Evolutionary conservation across 441 rosid genomes (phyloP), one percentile per base, ranked within the genome.

Genomic region (Mallotus japonicus): DNA sequence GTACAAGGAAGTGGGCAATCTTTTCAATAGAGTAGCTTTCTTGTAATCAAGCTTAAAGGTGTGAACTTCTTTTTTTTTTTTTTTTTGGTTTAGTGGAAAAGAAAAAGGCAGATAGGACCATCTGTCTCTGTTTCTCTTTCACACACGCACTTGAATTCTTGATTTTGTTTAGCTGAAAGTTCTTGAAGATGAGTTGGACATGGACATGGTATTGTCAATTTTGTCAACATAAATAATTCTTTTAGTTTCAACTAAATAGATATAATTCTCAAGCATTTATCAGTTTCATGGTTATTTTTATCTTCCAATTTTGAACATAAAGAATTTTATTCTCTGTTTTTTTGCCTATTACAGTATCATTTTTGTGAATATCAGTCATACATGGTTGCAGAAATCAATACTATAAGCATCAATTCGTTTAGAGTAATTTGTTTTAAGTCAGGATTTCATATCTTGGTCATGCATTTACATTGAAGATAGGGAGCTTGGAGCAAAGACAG

Each of bases 381-480:
- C 56, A 76, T 79, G 79, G 79, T 79, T 79, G 74, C 32, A 28
- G 32, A 72, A 75, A 69, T 44, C 76, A 53, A 68, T 34, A 37
- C 9, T 72, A 73, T 75, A 63, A 73, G 70, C 70, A 40, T 53
- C 42, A 47, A 74, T 57, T 10, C 37, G 10, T 62, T 22, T 42
- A 44, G 60, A 28, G 24, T 47, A 40, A 46, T 50, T 28, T 22
- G 11, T 75, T 68, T 40, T 28, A 57, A 40, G 28, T 74, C 51
- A 40, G 32, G 73, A 56, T 66, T 61, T 28, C 63, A 19, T 10
- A 37, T 14, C 61, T 62, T 28, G 55, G 40, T 46, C 17, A 59
- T 56, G 15, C 44, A 22, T 70, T 50, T 20, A 12, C 20, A 19
- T 19, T 49, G 75, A 54, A 20, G 44, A 15, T 3, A 53, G 8